Base-by-base conservation (phyloP, 2,329 filamentous ascomycete species). In the Macrophomina tecta region DNA sequence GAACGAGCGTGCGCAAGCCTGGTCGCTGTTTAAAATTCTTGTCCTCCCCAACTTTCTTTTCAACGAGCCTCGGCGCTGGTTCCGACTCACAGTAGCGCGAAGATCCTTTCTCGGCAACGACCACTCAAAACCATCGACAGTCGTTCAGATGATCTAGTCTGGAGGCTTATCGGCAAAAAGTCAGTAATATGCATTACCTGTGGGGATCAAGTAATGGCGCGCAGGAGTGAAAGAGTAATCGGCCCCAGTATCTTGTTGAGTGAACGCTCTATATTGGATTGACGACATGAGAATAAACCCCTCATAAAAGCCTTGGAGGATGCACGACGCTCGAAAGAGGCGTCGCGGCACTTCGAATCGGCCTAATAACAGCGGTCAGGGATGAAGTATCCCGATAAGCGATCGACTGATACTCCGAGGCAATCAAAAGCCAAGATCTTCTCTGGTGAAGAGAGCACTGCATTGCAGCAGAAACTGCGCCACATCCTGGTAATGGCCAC, bases 261-360 rank as follows among this genome's bases (percentile, higher is more conserved):
- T 34, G 45, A 46, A 42, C n/a, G 58, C 2, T 49, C 42, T 62
- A 62, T 62, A 62, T 62, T 62, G 58, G 14, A 55, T 55, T 55
- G 58, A 62, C 58, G 58, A 62, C 42, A 48, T 28, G 58, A 62
- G 14, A 62, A 62, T 38, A 62, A 55, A 48, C 56, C 56, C 56
- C 58, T 62, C 58, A 62, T 38, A 32, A 61, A 12, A 49, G 58
- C 42, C 58, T 36, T 36, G 32, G 58, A 23, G 58, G 58, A 23
- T 62, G 58, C 58, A 62, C 8, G 42, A 16, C 58, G 58, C 58
- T 62, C 30, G 28, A 62, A 62, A 62, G 56, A 62, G 58, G 58
- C 58, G 58, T 62, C 45, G 58, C 58, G 58, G 58, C 58, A 62
- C 45, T 62, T 62, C 32, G 16, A 49, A 38, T 36, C 58, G 58